Evolutionary conservation across 2,329 filamentous ascomycete genomes (phyloP), one percentile per base, ranked within the genome.

Genomic region (Setomelanomma holmii): DNA sequence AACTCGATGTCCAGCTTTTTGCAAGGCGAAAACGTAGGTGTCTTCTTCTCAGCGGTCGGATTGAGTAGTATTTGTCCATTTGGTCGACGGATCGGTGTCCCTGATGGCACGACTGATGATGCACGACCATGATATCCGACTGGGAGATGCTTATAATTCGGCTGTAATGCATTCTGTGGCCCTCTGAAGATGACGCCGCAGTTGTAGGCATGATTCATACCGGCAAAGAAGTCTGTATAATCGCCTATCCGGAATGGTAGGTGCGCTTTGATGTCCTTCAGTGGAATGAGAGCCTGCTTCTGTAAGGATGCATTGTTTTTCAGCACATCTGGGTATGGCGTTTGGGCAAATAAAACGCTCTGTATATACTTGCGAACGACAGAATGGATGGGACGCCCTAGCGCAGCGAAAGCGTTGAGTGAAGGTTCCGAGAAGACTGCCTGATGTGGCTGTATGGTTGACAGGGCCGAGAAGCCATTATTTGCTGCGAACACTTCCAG

Each of bases 201-300:
- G 51, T 87, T 88, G 76, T 86, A 88, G 16, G 90, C 90, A 75
- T 95, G 90, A 69, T 93, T 88, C 58, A 88, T 78, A 12, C 90
- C 90, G 8, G 88, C 90, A 68, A 91, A 95, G 78, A 95, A 95
- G 74, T 95, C 90, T 1, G 90, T 91, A 72, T 93, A 95, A 72
- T 93, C 90, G 21, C 89, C 88, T 62, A 93, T 91, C 48, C 82
- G 80, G 84, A 95, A 86, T 2, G 90, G 90, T 6, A 93, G 68
- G 66, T 93, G 88, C 68, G 83, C 86, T 56, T 80, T 83, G 42
- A 87, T 84, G 17, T 85, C 77, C 4, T 79, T 77, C 41, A 86
- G 80, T 0, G 82, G 83, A 3, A 91, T 55, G 11, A 93, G 73
- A 0, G 82, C 84, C 46, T 80, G 76, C 50, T 83, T 76, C 52